These are phyloP conservation scores for Simmondsia chinensis DNA, from an alignment of 148 eudicot species.

Conservation along the genomic window DNA sequence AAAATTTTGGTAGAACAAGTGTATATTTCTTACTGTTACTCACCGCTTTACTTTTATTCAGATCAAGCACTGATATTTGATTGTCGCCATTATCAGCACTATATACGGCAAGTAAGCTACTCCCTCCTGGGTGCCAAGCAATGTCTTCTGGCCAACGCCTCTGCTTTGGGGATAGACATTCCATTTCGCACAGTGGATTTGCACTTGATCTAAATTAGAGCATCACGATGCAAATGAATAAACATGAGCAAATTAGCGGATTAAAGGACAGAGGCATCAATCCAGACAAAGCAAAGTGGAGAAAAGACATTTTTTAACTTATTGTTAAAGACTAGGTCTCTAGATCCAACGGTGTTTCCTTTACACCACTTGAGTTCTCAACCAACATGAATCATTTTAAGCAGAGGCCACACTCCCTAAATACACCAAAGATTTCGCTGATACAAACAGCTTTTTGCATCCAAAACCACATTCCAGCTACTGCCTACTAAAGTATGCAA, in stretches of 20 bases:
- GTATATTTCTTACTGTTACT: conserved; percentile 2
- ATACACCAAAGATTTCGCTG: too few species aligned
- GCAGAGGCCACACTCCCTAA: too few species aligned
- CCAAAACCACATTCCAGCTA: too few species aligned
- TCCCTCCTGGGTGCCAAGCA: conserved; percentile 96
- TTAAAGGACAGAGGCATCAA: too few species aligned
- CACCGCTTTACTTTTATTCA: conserved; percentile 63
- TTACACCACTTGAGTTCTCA: too few species aligned
- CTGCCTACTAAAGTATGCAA: too few species aligned
- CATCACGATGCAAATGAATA: too few species aligned
- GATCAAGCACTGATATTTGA: conserved; percentile 71
- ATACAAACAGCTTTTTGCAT: too few species aligned
- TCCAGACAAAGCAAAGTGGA: neutral
- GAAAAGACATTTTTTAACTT: too few species aligned
- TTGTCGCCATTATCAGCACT: conserved; percentile 89
- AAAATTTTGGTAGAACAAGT: neutral
- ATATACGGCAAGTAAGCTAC: conserved; percentile 55
- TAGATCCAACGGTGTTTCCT: too few species aligned
- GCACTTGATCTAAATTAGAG: conserved; percentile 68
- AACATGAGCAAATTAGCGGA: neutral
- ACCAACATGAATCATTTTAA: too few species aligned
- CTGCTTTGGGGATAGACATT: conserved; percentile 60
- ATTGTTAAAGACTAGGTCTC: too few species aligned
- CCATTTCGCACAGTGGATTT: conserved; percentile 55
- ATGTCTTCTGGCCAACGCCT: conserved; percentile 99